Evolutionary conservation across 2,329 filamentous ascomycete species (phyloP).

Genomic region (Dryadomyces quercus-mongolicae): DNA sequence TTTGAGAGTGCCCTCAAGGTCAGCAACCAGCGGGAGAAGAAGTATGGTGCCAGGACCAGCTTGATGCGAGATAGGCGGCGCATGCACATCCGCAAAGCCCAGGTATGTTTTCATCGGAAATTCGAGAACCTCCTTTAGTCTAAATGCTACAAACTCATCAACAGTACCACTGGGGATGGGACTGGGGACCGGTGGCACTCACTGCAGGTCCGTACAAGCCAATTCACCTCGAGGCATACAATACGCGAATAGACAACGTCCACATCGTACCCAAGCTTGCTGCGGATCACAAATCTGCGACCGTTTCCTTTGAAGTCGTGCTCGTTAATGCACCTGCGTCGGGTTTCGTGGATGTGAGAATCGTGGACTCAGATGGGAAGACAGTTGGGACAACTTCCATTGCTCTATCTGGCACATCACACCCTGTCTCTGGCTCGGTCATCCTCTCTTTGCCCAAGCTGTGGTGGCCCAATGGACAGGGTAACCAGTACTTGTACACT

Average conservation of each 20-base stretch:
- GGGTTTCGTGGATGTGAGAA: too few species aligned
- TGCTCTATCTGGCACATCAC: too few species aligned
- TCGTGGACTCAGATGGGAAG: too few species aligned
- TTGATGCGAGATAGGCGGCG: neutral
- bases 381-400: too few species aligned
- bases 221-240: slow-evolving; percentile 52
- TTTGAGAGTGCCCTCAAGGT: neutral
- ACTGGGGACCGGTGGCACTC: slow-evolving; percentile 43
- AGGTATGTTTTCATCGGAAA: neutral
- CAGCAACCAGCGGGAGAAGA: neutral
- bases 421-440: too few species aligned
- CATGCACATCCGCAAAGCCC: slow-evolving; percentile 24
- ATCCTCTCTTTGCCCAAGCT: neutral
- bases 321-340: too few species aligned
- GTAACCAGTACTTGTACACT: slow-evolving; percentile 1
- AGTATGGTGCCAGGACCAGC: neutral
- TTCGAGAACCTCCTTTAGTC: too few species aligned
- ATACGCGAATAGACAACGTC: slow-evolving; percentile 33
- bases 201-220: slow-evolving; percentile 56
- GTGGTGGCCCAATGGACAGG: slow-evolving; percentile 7
- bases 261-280: neutral
- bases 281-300: neutral
- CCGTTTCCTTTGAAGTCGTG: too few species aligned
- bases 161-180: slow-evolving; percentile 42
- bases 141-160: too few species aligned